Evolutionary conservation across 768 basidiomycete species (phyloP).

Genomic region (Auriculariales sp.): DNA sequence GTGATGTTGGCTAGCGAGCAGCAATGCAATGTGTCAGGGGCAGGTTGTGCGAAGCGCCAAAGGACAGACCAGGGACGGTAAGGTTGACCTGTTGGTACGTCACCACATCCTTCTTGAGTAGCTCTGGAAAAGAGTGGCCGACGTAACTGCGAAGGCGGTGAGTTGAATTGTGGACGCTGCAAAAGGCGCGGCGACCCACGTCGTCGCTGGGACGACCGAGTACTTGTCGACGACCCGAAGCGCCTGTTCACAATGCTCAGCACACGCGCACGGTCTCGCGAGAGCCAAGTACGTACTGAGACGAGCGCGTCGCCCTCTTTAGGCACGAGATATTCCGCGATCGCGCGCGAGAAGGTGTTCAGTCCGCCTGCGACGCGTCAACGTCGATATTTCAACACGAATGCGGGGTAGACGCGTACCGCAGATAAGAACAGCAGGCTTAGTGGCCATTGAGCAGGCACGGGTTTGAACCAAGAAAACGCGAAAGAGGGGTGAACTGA

Average conservation of each 20-base stretch:
- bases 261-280: no score
- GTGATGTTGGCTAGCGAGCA: slow-evolving; percentile 43
- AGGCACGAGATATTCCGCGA: slow-evolving; percentile 55
- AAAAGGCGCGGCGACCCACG: slow-evolving; percentile 31
- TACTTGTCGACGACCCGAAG: slow-evolving; percentile 63
- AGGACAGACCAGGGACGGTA: slow-evolving; percentile 46
- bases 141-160: slow-evolving; percentile 40
- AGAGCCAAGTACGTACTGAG: slow-evolving; percentile 34
- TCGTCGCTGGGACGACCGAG: slow-evolving; percentile 54
- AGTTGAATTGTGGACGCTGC: slow-evolving; percentile 6
- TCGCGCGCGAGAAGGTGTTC: slow-evolving; percentile 62
- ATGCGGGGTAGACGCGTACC: slow-evolving; percentile 29
- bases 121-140: slow-evolving; percentile 55
- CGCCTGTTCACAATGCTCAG: slow-evolving; percentile 26
- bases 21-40: not conserved
- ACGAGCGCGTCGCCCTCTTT: slow-evolving; percentile 53
- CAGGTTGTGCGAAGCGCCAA: slow-evolving; percentile 1
- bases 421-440: slow-evolving; percentile 61
- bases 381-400: no score
- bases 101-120: slow-evolving; percentile 52
- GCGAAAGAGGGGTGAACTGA: slow-evolving; percentile 4
- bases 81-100: slow-evolving; percentile 77
- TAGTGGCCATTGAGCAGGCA: slow-evolving; percentile 23
- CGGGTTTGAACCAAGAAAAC: not conserved
- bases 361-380: slow-evolving; percentile 47